A percentile compares a stretch with the other conserved stretches of the same genome.
phyloP scores from a whole-genome alignment of 2,329 filamentous ascomycete genomes.

The Microsporum canis region DNA sequence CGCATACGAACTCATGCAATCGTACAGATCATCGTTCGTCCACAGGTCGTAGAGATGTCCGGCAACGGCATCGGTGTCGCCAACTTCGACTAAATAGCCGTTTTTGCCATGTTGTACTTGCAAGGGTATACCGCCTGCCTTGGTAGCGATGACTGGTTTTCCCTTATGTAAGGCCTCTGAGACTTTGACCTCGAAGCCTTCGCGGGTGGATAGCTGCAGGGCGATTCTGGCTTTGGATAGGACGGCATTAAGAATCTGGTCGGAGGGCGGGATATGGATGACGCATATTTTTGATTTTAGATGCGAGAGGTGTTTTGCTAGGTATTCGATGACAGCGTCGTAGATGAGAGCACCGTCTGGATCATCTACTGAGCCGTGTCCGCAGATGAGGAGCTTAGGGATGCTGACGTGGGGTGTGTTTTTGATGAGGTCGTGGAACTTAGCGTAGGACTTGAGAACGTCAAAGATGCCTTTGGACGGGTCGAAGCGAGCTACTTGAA shows the following conservation, averaged over 20 bases:
- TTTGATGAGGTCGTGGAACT: conserved; percentile 52
- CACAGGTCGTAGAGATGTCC: conserved; percentile 15
- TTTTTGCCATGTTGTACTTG: conserved; percentile 62
- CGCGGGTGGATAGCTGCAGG: conserved; percentile 67
- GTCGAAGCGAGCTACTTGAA: conserved; percentile 72
- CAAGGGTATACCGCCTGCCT: conserved; percentile 67
- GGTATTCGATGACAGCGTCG: conserved; percentile 56
- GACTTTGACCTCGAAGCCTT: conserved; percentile 80
- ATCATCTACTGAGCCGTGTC: conserved; percentile 71
- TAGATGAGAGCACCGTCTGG: conserved; percentile 64
- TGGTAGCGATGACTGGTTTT: conserved; percentile 63
- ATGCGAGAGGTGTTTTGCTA: conserved; percentile 52
- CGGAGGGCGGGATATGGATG: conserved; percentile 64
- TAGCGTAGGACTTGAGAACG: conserved; percentile 63
- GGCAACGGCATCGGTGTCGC: conserved; percentile 57
- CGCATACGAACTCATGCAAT: conserved; percentile 55
- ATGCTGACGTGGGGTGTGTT: conserved; percentile 43
- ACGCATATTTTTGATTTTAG: conserved; percentile 57
- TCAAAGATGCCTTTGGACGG: conserved; percentile 72
- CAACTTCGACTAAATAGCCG: conserved; percentile 61
- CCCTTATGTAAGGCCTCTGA: conserved; percentile 73
- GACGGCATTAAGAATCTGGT: conserved; percentile 68
- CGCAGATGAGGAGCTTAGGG: conserved; percentile 61
- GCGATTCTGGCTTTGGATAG: conserved; percentile 61
- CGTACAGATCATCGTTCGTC: conserved; percentile 43